Conservation (phyloP, 148 eudicot genomes). For the Cornus suecica region DNA sequence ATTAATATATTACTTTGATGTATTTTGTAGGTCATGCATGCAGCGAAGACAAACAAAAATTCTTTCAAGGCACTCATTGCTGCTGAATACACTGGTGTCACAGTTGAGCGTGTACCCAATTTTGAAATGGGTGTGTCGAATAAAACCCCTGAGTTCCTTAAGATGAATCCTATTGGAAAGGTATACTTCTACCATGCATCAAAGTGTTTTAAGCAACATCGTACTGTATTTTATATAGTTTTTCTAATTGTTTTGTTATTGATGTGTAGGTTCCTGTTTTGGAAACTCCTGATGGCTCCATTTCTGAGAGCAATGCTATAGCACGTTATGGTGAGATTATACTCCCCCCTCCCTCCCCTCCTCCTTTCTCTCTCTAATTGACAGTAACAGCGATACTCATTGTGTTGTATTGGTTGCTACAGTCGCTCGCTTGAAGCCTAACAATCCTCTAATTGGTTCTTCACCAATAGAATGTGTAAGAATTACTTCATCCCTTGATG, state of each 20-base stretch:
- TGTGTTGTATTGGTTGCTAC: constrained; percentile 13
- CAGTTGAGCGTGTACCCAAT: constrained; percentile 39
- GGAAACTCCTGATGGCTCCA: constrained; percentile 71
- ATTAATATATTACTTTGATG: not conserved
- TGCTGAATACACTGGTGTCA: constrained; percentile 57
- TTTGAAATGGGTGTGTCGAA: constrained; percentile 67
- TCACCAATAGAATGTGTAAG: constrained; percentile 54
- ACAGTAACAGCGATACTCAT: not conserved
- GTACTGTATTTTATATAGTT: not conserved
- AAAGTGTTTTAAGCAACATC: not conserved
- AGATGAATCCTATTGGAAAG: constrained; percentile 77
- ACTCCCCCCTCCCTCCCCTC: not conserved
- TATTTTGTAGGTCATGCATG: constrained; percentile 47
- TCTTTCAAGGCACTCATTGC: constrained; percentile 58
- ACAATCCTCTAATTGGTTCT: constrained; percentile 46
- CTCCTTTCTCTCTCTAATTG: not conserved
- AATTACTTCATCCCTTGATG: not conserved
- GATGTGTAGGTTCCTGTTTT: constrained; percentile 57
- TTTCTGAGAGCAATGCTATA: constrained; percentile 76
- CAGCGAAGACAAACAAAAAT: constrained; percentile 47
- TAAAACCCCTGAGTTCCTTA: constrained; percentile 57
- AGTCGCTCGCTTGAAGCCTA: constrained; percentile 50
- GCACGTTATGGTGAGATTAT: constrained; percentile 58
- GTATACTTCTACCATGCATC: constrained; percentile 20
- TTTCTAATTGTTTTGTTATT: not conserved